phyloP scores from a whole-genome alignment of 1,284 basidiomycete species.

The Ceratobasidium sp. region DNA sequence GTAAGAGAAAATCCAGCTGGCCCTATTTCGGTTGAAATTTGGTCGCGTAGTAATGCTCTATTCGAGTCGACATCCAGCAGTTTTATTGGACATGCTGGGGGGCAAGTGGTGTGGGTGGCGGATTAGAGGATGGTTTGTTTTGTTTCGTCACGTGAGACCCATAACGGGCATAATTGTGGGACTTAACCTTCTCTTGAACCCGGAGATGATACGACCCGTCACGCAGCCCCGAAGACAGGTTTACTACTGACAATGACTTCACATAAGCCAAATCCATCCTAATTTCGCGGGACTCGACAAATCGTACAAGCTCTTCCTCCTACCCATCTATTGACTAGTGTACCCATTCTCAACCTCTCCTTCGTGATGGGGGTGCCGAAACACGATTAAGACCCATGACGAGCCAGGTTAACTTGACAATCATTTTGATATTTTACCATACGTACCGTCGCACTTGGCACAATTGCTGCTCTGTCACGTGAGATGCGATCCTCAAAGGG shows the following conservation, averaged over 20 bases:
- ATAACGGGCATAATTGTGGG: too few species aligned
- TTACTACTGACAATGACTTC: constrained; percentile 65
- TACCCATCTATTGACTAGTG: constrained; percentile 82
- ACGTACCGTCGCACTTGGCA: constrained; percentile 86
- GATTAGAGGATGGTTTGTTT: too few species aligned
- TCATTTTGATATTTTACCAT: background rate
- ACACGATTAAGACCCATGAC: constrained; percentile 86
- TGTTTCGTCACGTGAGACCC: too few species aligned
- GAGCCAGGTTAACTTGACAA: constrained; percentile 49
- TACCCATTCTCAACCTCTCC: constrained; percentile 79
- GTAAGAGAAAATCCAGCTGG: too few species aligned
- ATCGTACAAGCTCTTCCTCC: constrained; percentile 71
- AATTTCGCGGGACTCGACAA: too few species aligned
- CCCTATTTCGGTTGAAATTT: too few species aligned
- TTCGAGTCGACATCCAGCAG: too few species aligned
- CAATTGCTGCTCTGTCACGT: constrained; percentile 59
- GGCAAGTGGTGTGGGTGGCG: too few species aligned
- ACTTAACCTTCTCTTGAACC: constrained; percentile 75
- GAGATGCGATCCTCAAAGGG: too few species aligned
- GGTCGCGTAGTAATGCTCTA: too few species aligned
- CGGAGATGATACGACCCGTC: constrained; percentile 76
- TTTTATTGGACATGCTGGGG: too few species aligned
- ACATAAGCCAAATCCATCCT: too few species aligned
- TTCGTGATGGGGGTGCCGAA: constrained; percentile 79
- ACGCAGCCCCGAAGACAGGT: constrained; percentile 89